Evolutionary conservation across 768 basidiomycete species (phyloP).

Genomic region (Cytidiella melzeri): DNA sequence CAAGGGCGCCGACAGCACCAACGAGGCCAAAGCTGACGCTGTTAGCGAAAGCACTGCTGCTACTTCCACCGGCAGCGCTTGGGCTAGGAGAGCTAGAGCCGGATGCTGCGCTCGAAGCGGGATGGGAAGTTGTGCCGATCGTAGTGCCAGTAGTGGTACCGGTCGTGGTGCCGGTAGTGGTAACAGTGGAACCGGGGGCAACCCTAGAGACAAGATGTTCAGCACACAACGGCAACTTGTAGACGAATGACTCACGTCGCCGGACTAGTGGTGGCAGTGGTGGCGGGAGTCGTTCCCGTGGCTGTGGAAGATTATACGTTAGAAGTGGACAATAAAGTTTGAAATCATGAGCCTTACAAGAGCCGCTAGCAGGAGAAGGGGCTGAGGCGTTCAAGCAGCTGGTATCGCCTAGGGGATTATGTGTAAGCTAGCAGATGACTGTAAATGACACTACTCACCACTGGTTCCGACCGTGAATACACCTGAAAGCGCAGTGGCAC

Average conservation of each 20-base stretch:
- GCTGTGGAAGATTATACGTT: constrained; percentile 8
- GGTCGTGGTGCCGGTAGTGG: constrained; percentile 2
- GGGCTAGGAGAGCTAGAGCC: constrained; percentile 12
- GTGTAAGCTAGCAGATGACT: not conserved
- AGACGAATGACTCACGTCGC: not conserved
- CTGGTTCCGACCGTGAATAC: constrained; percentile 43
- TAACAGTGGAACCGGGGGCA: not conserved
- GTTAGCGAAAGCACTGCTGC: constrained; percentile 19
- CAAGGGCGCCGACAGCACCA: constrained; percentile 31
- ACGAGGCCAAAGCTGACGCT: constrained; percentile 37
- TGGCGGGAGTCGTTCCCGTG: constrained; percentile 3
- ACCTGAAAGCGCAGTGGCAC: constrained; percentile 42
- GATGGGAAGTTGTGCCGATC: not conserved
- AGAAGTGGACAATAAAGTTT: too few species aligned
- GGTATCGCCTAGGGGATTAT: constrained; percentile 27
- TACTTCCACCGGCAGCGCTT: constrained; percentile 11
- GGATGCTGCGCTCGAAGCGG: constrained; percentile 2
- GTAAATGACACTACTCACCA: constrained; percentile 34
- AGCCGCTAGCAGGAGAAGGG: constrained; percentile 5
- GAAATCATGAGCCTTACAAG: not conserved
- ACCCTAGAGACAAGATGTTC: constrained; percentile 1
- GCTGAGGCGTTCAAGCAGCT: constrained; percentile 30
- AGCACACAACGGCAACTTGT: constrained; percentile 3
- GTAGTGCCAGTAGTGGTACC: not conserved
- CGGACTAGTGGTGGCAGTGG: constrained; percentile 3